Percentiles rank a stretch among this genome's conserved stretches.
phyloP scores from a whole-genome alignment of 1,284 basidiomycete genomes.

The Chiua sp. region DNA sequence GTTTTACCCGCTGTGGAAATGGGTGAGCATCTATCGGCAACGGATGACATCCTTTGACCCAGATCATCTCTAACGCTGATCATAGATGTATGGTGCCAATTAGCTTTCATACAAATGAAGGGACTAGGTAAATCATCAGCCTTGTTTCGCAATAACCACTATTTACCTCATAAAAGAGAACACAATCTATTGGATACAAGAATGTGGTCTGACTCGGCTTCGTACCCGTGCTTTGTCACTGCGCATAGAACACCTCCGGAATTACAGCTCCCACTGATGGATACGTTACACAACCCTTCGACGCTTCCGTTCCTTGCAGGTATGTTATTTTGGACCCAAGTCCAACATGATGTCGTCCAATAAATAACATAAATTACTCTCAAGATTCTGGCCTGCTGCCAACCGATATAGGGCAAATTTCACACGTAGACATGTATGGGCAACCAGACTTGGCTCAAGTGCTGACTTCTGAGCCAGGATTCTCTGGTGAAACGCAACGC shows the following conservation, averaged over 20 bases:
- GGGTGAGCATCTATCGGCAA: no score
- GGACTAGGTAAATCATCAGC: background rate
- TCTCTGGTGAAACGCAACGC: background rate
- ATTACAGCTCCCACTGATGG: background rate
- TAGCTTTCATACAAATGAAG: background rate
- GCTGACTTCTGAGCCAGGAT: background rate
- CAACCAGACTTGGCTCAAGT: background rate
- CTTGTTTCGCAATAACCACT: rapidly evolving
- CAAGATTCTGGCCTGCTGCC: no score
- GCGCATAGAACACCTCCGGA: background rate
- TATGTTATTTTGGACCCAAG: slow-evolving; percentile 1
- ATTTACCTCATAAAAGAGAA: background rate
- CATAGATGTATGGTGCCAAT: background rate
- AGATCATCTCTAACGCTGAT: no score
- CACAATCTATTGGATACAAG: background rate
- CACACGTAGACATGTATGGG: background rate
- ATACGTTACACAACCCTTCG: background rate
- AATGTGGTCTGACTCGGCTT: slow-evolving; percentile 3
- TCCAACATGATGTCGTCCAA: background rate
- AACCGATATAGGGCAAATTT: background rate
- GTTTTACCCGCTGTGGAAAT: no score
- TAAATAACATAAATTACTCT: background rate
- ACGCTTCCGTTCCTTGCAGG: background rate
- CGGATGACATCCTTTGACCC: no score
- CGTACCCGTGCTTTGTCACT: background rate